Evolutionary conservation across 1,139 yeast genomes (phyloP).

Genomic region (Candida glucosophila): DNA sequence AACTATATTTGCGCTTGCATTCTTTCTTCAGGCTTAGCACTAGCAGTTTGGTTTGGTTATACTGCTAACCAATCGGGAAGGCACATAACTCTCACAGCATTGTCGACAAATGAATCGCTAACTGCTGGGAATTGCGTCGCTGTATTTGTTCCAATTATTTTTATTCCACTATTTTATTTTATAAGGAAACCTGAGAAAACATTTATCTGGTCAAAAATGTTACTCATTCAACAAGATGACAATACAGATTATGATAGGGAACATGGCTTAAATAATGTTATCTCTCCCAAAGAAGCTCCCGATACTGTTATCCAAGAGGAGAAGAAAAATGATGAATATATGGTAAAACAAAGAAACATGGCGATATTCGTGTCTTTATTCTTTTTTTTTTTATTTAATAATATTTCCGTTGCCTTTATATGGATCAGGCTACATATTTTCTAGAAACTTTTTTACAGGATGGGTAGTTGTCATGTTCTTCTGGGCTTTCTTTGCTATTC

Average conservation of each 20-base stretch:
- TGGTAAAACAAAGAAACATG: slow-evolving; percentile 15
- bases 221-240: neutral
- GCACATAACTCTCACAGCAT: slow-evolving; percentile 17
- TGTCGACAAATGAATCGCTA: slow-evolving; percentile 11
- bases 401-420: slow-evolving; percentile 41
- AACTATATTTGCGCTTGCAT: slow-evolving; percentile 15
- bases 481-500: slow-evolving; percentile 25
- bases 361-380: slow-evolving; percentile 23
- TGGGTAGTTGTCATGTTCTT: slow-evolving; percentile 29
- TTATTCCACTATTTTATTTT: neutral
- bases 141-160: slow-evolving; percentile 1
- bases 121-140: neutral
- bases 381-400: slow-evolving; percentile 19
- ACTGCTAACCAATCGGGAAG: slow-evolving; percentile 21
- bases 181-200: neutral
- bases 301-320: slow-evolving; percentile 2
- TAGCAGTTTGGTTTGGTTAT: slow-evolving; percentile 16
- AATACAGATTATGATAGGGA: slow-evolving; percentile 2
- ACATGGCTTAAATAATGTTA: slow-evolving; percentile 1
- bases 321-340: slow-evolving; percentile 5
- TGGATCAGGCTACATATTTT: slow-evolving; percentile 30
- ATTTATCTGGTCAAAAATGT: neutral
- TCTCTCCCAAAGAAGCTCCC: slow-evolving; percentile 1
- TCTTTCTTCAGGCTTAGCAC: slow-evolving; percentile 20
- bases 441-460: slow-evolving; percentile 30